Evolutionary conservation across 2,329 filamentous ascomycete species (phyloP).

Genomic region (Cladophialophora carrionii): DNA sequence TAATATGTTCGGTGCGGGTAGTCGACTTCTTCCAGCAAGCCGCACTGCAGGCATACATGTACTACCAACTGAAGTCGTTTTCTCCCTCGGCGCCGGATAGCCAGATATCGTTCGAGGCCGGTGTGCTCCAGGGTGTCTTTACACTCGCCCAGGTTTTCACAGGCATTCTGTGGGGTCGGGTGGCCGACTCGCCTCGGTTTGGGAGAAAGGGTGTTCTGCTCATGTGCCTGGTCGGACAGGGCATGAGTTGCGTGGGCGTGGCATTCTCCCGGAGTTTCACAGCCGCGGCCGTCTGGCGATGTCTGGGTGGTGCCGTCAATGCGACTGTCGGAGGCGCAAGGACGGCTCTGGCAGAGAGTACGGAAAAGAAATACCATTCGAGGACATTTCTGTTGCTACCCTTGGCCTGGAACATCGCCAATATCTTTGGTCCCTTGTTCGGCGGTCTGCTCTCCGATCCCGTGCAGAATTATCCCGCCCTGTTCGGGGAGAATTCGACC

Average conservation of each 20-base stretch:
- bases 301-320: constrained; percentile 69
- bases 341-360: constrained; percentile 72
- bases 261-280: constrained; percentile 68
- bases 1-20: constrained; percentile 72
- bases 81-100: constrained; percentile 54
- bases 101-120: constrained; percentile 70
- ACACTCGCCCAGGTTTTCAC: constrained; percentile 74
- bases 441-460: constrained; percentile 72
- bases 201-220: constrained; percentile 79
- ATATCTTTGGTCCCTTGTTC: constrained; percentile 59
- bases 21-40: constrained; percentile 78
- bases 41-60: constrained; percentile 72
- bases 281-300: constrained; percentile 64
- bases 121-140: constrained; percentile 71
- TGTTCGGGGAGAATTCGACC: constrained; percentile 64
- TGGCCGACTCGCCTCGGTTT: constrained; percentile 46
- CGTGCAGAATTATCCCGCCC: constrained; percentile 61
- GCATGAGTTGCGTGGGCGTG: constrained; percentile 67
- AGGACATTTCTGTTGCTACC: constrained; percentile 63
- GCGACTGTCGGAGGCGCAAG: constrained; percentile 74
- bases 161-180: constrained; percentile 72
- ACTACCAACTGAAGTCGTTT: constrained; percentile 76
- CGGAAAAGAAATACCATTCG: constrained; percentile 67
- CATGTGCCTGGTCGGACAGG: constrained; percentile 72
- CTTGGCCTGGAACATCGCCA: constrained; percentile 69